phyloP scores from a whole-genome alignment of 2,329 filamentous ascomycete genomes.

The Zalaria sp. region DNA sequence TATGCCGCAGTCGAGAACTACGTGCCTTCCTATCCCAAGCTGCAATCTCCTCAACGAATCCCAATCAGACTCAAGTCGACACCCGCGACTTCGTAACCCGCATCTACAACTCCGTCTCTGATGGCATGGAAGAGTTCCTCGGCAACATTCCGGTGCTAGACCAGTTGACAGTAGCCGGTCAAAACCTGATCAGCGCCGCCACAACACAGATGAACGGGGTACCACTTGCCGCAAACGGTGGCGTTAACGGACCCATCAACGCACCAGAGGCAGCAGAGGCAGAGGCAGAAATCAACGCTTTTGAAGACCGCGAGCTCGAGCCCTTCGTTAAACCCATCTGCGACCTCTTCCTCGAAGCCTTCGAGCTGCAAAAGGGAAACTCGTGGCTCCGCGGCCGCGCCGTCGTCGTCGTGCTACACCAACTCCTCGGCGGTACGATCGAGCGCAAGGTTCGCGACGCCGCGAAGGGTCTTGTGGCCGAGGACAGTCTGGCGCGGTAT shows the following conservation, averaged over 20 bases:
- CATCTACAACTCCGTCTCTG: constrained; percentile 90
- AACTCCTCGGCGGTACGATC: constrained; percentile 88
- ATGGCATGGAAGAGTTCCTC: constrained; percentile 95
- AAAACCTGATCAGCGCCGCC: constrained; percentile 73
- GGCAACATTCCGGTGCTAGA: constrained; percentile 93
- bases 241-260: constrained; percentile 21
- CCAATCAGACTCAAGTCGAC: constrained; percentile 50
- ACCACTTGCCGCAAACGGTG: constrained; percentile 26
- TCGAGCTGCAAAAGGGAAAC: constrained; percentile 86
- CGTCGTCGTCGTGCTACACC: constrained; percentile 90
- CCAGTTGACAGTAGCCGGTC: constrained; percentile 81
- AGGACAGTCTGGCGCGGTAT: constrained; percentile 66
- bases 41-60: constrained; percentile 56
- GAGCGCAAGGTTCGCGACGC: constrained; percentile 89
- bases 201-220: constrained; percentile 34
- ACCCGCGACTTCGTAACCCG: constrained; percentile 72
- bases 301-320: constrained; percentile 76
- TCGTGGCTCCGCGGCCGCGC: constrained; percentile 95
- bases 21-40: constrained; percentile 83
- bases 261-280: constrained; percentile 51
- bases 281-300: constrained; percentile 85
- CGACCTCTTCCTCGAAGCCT: constrained; percentile 90
- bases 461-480: constrained; percentile 57
- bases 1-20: constrained; percentile 84
- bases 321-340: constrained; percentile 98